Base-by-base conservation (phyloP, 371 early-diverging fungal species). In the Mucor circinelloides region DNA sequence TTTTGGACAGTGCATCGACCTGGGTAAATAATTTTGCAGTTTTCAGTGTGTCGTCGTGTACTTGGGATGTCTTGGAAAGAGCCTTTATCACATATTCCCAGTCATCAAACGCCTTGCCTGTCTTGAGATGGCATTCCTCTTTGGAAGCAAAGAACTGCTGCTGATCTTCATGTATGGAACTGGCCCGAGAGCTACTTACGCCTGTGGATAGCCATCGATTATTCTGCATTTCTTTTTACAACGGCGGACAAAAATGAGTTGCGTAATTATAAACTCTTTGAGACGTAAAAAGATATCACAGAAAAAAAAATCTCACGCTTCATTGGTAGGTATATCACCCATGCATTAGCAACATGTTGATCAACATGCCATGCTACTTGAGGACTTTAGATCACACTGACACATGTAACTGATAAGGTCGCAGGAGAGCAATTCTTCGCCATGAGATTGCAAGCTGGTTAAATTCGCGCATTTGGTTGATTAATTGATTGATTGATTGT, bases 71-170 rank as follows among this genome's bases (percentile, higher is more conserved):
- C 23, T 50, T 50, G 23, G 25, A 23, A 10, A 50, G 50, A 7
- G 25, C 25, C 23, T 50, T 50, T 12, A 50, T 23, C 3, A 50
- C 50, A 50, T 72, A 67, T n/a, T 68, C 58, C 74, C 74, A 76
- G 19, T 74, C 72, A 2, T 76, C 77, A 34, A 67, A 54, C 4
- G 70, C 62, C 36, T 67, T 66, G 44, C 68, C 74, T 12, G 73
- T 61, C 28, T 66, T 74, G 36, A 57, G 40, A 62, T 74, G 79
- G 44, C 72, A 71, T 48, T 76, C 72, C 38, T 76, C 71, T 58
- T 66, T 73, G 5, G 69, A 64, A 15, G 64, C 66, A 48, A 64
- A 68, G 38, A 61, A 62, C 2, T 25, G 50, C 25, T 50, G 50
- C 12, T 50, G 50, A 50, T 50, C 50, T 25, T 50, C 50, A 23